Evolutionary conservation across 371 early-diverging fungal species (phyloP), one percentile per base, ranked within the genome.

Genomic region (Zychaea mexicana): DNA sequence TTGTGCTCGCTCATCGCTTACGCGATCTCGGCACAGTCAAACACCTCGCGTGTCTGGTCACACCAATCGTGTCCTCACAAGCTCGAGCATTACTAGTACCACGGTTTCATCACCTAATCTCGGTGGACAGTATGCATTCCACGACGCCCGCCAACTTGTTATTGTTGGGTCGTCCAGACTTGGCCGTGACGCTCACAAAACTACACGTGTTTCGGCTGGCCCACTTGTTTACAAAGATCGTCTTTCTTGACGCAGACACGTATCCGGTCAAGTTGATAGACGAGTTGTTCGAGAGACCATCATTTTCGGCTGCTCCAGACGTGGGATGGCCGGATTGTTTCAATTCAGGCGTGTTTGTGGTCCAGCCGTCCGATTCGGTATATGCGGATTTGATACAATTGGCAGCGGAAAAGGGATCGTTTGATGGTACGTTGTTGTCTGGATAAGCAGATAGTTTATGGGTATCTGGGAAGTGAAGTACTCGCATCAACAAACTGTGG

Each of bases 341-440:
- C 82, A 98, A 98, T 71, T 95, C 96, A 21, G 98, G 97, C 2
- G 94, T 98, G 2, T 93, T 98, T 85, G 90, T 95, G 22, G 69
- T 86, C 15, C 73, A 79, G 13, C 97, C 98, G 0, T 78, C 77
- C 26, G 67, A 73, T 12, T 74, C 68, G 12, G 74, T 81, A 1
- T 94, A 81, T 62, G 47, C 70, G 0, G 86, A 73, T 0, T 71
- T 95, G 32, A 64, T 82, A 24, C 69, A 73, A 26, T 62, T 86
- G 61, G 90, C 93, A 2, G 39, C 63, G 4, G 65, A 73, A 7
- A 65, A 80, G 32, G 93, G 91, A 3, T 87, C 90, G 19, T 94
- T 93, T 81, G 96, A 94, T 73, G 93, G 92, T 88, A 76, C 13
- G 42, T 42, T n/a, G n/a, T n/a, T n/a, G n/a, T n/a, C n/a, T n/a